phyloP scores from a whole-genome alignment of 352 stramenopile species.

The Lagenidium sp. region DNA sequence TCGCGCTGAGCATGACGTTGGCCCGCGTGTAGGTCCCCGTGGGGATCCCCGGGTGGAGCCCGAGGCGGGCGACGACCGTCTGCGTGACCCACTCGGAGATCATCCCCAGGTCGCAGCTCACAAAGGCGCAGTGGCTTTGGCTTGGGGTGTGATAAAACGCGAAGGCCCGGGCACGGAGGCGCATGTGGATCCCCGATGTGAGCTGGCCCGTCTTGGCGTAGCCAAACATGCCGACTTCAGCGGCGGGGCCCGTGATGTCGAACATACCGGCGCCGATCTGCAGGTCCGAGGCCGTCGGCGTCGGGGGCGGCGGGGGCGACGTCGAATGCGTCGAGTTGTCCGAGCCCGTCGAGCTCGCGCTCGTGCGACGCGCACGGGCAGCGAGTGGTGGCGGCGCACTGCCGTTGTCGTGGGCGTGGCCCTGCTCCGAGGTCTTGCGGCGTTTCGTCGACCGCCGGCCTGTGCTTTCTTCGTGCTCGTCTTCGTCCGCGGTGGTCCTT shows the following conservation, averaged over 20 bases:
- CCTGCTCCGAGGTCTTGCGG: no score
- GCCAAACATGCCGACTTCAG: slow-evolving; percentile 83
- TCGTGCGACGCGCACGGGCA: slow-evolving; percentile 6
- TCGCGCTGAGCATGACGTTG: slow-evolving; percentile 87
- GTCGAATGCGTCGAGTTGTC: no score
- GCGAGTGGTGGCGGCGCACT: no score
- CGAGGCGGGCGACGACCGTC: slow-evolving; percentile 54
- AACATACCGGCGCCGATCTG: slow-evolving; percentile 67
- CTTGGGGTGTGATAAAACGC: slow-evolving; percentile 39
- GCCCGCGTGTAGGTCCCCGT: slow-evolving; percentile 38
- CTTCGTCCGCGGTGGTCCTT: no score
- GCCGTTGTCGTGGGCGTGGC: no score
- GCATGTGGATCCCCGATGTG: slow-evolving; percentile 81
- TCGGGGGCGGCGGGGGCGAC: slow-evolving; percentile 5
- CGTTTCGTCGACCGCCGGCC: no score
- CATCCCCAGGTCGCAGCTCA: slow-evolving; percentile 86
- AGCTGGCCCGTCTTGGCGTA: slow-evolving; percentile 77
- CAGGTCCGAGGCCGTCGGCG: slow-evolving; percentile 16
- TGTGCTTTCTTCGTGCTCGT: no score
- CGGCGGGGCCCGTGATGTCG: slow-evolving; percentile 78
- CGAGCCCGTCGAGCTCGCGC: slow-evolving; percentile 8
- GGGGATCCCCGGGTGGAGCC: slow-evolving; percentile 30
- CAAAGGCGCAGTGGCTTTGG: slow-evolving; percentile 55
- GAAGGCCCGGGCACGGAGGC: slow-evolving; percentile 74
- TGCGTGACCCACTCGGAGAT: slow-evolving; percentile 85